Evolutionary conservation across 148 eudicot species (phyloP).

Genomic region (Bassia scoparia): DNA sequence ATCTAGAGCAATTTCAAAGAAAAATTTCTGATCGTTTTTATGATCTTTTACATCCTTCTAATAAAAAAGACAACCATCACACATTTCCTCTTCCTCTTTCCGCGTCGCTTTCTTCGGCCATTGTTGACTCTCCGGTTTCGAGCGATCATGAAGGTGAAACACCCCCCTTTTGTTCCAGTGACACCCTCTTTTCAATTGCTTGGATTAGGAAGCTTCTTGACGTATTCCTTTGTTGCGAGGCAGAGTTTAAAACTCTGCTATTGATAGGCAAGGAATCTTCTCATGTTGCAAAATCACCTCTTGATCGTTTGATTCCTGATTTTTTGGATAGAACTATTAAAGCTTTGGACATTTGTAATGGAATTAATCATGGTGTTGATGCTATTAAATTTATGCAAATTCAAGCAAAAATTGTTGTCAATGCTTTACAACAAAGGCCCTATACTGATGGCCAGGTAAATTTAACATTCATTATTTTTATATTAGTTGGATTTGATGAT

Average conservation of each 20-base stretch:
- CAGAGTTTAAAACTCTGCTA: conserved; percentile 72
- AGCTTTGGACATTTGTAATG: conserved; percentile 79
- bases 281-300: conserved; percentile 59
- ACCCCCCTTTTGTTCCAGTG: conserved; percentile 9
- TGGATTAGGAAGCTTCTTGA: conserved; percentile 78
- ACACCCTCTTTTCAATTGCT: conserved; percentile 51
- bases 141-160: conserved; percentile 10
- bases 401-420: conserved; percentile 60
- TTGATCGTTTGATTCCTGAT: conserved; percentile 66
- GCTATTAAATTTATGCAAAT: conserved; percentile 52
- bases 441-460: conserved; percentile 71
- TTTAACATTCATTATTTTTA: neutral
- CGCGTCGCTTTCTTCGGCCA: neutral
- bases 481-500: neutral
- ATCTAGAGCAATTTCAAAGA: conserved; percentile 62
- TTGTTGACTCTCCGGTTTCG: neutral
- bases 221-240: conserved; percentile 72
- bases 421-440: conserved; percentile 56
- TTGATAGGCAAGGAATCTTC: conserved; percentile 62
- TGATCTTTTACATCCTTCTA: conserved; percentile 31
- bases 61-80: conserved; percentile 1
- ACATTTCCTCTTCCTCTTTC: conserved; percentile 4
- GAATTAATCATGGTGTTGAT: conserved; percentile 64
- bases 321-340: conserved; percentile 64
- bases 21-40: conserved; percentile 63